Base-by-base conservation (phyloP, 2,329 filamentous ascomycete species). In the Leptosphaerulina australis region DNA sequence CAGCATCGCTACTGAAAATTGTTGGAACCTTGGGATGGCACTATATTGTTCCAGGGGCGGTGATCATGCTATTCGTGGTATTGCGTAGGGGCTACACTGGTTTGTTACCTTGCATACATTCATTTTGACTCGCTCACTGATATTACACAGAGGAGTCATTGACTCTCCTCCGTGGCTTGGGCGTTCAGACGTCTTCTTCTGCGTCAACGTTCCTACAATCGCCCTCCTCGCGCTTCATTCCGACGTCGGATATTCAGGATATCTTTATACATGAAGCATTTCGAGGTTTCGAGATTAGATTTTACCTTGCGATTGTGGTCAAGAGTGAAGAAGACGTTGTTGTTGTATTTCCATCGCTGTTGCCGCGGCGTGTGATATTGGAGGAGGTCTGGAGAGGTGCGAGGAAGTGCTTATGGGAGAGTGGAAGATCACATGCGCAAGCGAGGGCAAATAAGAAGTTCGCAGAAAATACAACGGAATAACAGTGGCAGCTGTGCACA, bases 231-330 rank as follows among this genome's bases (percentile, higher is more conserved):
- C 78, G 86, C 39, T 90, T 90, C 72, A 97, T 99, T 51, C 93
- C 94, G 0, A 96, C 93, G 0, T 89, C 88, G 34, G 87, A 90
- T 74, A 95, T 99, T 50, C 90, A 90, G 68, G 94, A 99, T 70
- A 87, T 99, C 48, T 84, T 97, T 44, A 89, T 99, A 40, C 91
- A 97, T 70, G 94, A 99, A 77, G 94, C 92, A 3, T 97, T 97
- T 74, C 85, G 84, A 49, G 92, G 92, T 0, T 96, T 97, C 66
- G 90, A 92, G 74, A 91, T 97, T 26, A 79, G 87, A 30, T 96
- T 93, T 68, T 97, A 96, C 68, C 77, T 99, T 7, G 85, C 90
- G 4, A 89, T 97, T 22, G 88, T 97, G 44, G 91, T 97, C 14
- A 88, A 95, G 62, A 91, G 87, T 2, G 93, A 97, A 74, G 83